Percentiles rank a stretch among this genome's conserved stretches.
Conservation (phyloP, 176 grass and related monocot genomes). For the Phoenix roebelenii region DNA sequence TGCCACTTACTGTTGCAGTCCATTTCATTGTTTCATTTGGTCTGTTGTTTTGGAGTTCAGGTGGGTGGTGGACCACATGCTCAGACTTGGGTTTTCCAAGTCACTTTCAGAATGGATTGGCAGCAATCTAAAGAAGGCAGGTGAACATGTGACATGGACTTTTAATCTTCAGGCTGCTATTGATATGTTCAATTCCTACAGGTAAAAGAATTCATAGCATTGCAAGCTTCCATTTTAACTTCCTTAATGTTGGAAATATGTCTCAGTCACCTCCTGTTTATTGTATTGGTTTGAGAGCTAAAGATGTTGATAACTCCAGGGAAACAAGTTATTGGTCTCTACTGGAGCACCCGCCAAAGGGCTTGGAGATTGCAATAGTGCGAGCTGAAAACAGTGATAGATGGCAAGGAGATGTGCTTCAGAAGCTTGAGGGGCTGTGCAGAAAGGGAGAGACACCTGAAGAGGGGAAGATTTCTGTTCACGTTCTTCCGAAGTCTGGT, state of each 20-base stretch:
- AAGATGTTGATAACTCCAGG: slow-evolving; percentile 22
- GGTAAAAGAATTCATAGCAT: slow-evolving; percentile 22
- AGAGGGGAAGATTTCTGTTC: slow-evolving; percentile 48
- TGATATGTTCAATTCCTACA: slow-evolving; percentile 91
- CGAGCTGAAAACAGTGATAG: slow-evolving; percentile 83
- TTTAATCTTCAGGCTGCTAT: slow-evolving; percentile 82
- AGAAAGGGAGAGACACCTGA: slow-evolving; percentile 29
- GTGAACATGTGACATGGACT: slow-evolving; percentile 61
- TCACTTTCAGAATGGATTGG: slow-evolving; percentile 89
- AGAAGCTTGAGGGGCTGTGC: slow-evolving; percentile 53
- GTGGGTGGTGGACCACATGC: slow-evolving; percentile 93
- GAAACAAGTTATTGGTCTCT: slow-evolving; percentile 69
- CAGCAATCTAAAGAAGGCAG: slow-evolving; percentile 71
- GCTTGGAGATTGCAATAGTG: slow-evolving; percentile 64
- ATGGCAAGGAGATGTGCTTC: slow-evolving; percentile 58
- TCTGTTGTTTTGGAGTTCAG: slow-evolving; percentile 18
- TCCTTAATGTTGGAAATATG: too few relatives aligned
- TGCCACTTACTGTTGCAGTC: too few relatives aligned
- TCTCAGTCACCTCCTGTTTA: neutral
- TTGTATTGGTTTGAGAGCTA: neutral
- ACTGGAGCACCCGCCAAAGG: slow-evolving; percentile 68
- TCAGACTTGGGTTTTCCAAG: slow-evolving; percentile 79
- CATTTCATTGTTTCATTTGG: too few relatives aligned
- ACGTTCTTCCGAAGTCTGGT: slow-evolving; percentile 71
- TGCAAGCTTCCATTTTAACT: too few relatives aligned